Percentiles rank a stretch among this genome's conserved stretches.
Conservation (phyloP, 1,139 yeast species). For the Pneumocystis canis region DNA sequence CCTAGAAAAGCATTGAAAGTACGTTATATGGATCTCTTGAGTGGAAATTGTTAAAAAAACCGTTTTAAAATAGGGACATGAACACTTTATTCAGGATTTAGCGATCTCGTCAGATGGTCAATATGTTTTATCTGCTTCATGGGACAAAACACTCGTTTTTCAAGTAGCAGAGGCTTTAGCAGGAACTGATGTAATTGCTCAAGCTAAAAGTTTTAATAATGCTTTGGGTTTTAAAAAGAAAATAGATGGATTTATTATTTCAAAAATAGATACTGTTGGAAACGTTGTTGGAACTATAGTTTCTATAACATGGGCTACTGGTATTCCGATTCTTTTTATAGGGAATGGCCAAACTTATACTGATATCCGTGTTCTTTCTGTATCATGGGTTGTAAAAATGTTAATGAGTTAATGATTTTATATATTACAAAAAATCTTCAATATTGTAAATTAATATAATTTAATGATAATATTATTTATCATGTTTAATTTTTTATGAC, state of each 20-base stretch:
- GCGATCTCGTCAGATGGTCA: conserved; percentile 97
- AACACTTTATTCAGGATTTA: conserved; percentile 97
- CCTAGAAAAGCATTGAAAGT: conserved; percentile 84
- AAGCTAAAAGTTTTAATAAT: conserved; percentile 79
- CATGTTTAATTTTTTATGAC: no score
- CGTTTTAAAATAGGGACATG: conserved; percentile 84
- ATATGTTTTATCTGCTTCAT: conserved; percentile 96
- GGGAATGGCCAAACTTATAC: conserved; percentile 97
- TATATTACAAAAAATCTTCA: not conserved
- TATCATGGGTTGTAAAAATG: conserved; percentile 81
- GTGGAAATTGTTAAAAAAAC: no score
- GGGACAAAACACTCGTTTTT: conserved; percentile 97
- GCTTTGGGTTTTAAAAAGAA: conserved; percentile 83
- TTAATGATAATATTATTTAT: not conserved
- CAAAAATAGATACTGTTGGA: conserved; percentile 95
- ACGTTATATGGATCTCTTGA: no score
- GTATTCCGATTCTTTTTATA: conserved; percentile 85
- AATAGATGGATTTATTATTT: conserved; percentile 79
- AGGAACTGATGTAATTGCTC: conserved; percentile 93
- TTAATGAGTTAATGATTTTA: conserved; percentile 32
- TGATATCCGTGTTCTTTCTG: conserved; percentile 82
- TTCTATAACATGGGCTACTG: conserved; percentile 93
- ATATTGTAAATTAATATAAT: not conserved
- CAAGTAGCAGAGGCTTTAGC: conserved; percentile 98
- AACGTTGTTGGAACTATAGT: conserved; percentile 94